Conservation (phyloP, 1,139 yeast species). For the Magnusiomyces fungicola region DNA sequence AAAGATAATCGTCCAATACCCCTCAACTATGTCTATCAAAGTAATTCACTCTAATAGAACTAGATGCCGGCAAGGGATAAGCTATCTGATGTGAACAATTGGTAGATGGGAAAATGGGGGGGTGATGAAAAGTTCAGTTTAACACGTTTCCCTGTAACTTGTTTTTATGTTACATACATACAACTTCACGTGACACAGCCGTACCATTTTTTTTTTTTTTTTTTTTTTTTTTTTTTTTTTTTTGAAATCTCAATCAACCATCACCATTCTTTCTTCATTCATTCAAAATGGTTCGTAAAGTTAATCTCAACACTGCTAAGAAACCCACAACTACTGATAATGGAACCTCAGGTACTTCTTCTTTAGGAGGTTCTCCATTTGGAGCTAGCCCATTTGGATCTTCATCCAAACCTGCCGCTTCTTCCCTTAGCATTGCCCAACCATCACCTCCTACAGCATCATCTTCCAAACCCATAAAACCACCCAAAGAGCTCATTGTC, state of each 20-base stretch:
- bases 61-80: no score
- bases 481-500: constrained; percentile 19
- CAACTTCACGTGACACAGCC: not conserved
- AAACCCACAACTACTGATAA: constrained; percentile 4
- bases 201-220: not conserved
- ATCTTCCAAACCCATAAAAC: not conserved
- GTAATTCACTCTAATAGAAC: no score
- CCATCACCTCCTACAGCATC: constrained; percentile 8
- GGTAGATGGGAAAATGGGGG: no score
- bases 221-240: not conserved
- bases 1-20: no score
- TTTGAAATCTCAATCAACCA: not conserved
- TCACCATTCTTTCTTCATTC: not conserved
- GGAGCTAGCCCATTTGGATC: not conserved
- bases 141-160: no score
- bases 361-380: not conserved
- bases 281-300: constrained; percentile 6
- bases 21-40: no score
- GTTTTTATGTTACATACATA: no score
- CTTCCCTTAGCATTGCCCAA: no score
- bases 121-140: no score
- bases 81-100: no score
- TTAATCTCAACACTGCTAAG: constrained; percentile 9
- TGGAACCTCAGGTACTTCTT: not conserved
- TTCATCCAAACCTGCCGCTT: not conserved